These are phyloP conservation scores for Aspergillus flavus DNA, from an alignment of 2,329 filamentous ascomycete species.

Conservation along the genomic window DNA sequence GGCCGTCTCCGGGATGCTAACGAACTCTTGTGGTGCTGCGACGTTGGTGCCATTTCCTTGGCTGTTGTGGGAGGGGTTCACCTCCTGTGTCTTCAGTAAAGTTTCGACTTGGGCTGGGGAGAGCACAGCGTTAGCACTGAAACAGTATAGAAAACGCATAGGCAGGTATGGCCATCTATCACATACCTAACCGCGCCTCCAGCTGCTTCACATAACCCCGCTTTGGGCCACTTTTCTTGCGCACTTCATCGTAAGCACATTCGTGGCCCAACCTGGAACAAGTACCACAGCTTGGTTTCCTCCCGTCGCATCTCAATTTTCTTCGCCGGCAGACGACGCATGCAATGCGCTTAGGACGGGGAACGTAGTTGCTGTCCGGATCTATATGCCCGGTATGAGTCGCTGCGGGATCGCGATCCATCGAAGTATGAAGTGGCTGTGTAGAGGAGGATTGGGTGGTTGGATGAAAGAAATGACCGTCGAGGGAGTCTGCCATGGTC, in stretches of 20 bases:
- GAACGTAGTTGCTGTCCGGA: conserved; percentile 60
- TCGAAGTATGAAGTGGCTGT: conserved; percentile 17
- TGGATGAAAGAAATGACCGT: conserved; percentile 55
- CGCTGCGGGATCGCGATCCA: conserved; percentile 21
- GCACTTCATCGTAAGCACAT: conserved; percentile 88
- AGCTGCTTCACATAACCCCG: conserved; percentile 91
- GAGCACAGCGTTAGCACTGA: conserved; percentile 15
- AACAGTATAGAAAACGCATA: not conserved
- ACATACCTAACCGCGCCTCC: conserved; percentile 86
- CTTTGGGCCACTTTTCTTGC: conserved; percentile 93
- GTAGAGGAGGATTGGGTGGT: conserved; percentile 33
- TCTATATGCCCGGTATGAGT: conserved; percentile 42
- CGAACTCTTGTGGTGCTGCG: conserved; percentile 33
- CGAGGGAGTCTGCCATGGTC: conserved; percentile 56
- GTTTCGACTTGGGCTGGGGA: conserved; percentile 85
- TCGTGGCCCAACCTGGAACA: conserved; percentile 84
- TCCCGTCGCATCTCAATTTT: conserved; percentile 87
- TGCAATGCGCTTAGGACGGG: conserved; percentile 88
- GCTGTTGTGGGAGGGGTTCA: conserved; percentile 35
- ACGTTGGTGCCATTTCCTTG: conserved; percentile 26
- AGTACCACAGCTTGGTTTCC: conserved; percentile 82
- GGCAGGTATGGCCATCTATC: not conserved
- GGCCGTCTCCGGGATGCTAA: conserved; percentile 28
- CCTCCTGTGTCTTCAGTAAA: conserved; percentile 78
- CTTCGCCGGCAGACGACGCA: conserved; percentile 92